These are phyloP conservation scores for Gossypium gossypioides DNA, from an alignment of 441 rosid genomes.

Conservation along the genomic window DNA sequence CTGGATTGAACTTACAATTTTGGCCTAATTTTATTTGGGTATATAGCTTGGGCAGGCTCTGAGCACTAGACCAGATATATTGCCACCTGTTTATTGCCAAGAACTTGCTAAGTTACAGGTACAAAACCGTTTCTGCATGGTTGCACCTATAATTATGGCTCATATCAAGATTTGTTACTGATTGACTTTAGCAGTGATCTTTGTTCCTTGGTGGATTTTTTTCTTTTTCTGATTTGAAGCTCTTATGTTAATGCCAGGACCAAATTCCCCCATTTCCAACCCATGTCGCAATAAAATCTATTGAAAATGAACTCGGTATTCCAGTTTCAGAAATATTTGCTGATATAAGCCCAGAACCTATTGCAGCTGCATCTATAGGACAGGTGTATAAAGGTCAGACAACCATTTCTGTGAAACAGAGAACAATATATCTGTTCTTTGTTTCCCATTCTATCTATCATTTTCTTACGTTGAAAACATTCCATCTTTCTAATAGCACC, in stretches of 20 bases:
- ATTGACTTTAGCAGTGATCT: neutral
- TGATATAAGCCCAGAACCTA: constrained; percentile 79
- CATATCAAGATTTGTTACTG: neutral
- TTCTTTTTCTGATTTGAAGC: constrained; percentile 4
- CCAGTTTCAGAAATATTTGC: constrained; percentile 67
- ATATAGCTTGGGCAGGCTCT: constrained; percentile 96
- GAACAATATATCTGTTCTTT: constrained; percentile 8
- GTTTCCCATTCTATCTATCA: neutral
- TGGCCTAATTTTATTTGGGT: constrained; percentile 15
- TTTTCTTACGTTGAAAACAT: neutral
- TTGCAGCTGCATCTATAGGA: constrained; percentile 95
- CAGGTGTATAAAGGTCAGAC: constrained; percentile 94
- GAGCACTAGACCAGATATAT: constrained; percentile 94
- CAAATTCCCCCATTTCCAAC: constrained; percentile 94
- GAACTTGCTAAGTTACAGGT: constrained; percentile 97
- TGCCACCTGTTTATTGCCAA: constrained; percentile 74
- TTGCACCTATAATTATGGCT: neutral
- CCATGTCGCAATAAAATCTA: constrained; percentile 58
- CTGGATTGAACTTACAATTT: neutral
- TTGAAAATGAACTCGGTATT: constrained; percentile 73
- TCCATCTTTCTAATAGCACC: neutral
- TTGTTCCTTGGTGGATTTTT: neutral
- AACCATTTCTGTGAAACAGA: constrained; percentile 19
- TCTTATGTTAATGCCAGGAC: constrained; percentile 46
- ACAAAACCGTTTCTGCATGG: neutral